Conservation (phyloP, 2,329 filamentous ascomycete species). For the Macrophomina phaseolina region DNA sequence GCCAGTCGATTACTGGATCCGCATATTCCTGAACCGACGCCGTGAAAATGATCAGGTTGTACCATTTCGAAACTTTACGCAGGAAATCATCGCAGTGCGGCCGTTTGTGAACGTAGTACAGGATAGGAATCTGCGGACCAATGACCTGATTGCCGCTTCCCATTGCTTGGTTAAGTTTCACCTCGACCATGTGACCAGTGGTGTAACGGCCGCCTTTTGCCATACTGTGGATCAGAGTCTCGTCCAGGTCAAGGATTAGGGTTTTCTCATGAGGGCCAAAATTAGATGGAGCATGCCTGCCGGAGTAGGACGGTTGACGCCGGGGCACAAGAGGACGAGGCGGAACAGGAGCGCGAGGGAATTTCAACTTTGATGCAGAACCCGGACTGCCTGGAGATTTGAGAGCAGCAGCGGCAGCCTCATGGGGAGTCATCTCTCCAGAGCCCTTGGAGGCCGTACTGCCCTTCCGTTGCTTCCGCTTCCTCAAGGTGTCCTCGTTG, state of each 20-base stretch:
- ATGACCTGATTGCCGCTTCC: constrained; percentile 70
- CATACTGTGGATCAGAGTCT: constrained; percentile 97
- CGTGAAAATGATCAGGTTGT: constrained; percentile 95
- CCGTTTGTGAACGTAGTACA: constrained; percentile 98
- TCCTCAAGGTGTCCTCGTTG: constrained; percentile 75
- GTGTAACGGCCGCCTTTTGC: constrained; percentile 95
- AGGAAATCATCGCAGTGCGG: constrained; percentile 97
- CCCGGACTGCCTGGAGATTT: constrained; percentile 92
- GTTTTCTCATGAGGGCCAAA: constrained; percentile 73
- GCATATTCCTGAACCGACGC: constrained; percentile 98
- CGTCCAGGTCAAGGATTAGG: constrained; percentile 91
- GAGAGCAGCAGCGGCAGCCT: constrained; percentile 71
- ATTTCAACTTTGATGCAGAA: constrained; percentile 64
- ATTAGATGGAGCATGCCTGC: constrained; percentile 38
- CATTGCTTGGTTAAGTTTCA: constrained; percentile 78
- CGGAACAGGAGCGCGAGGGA: constrained; percentile 86
- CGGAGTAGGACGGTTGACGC: constrained; percentile 84
- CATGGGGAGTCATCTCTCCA: constrained; percentile 45
- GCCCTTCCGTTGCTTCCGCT: constrained; percentile 73
- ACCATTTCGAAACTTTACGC: constrained; percentile 94
- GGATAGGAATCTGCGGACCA: constrained; percentile 89
- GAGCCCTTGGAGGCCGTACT: constrained; percentile 37
- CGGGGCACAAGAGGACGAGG: constrained; percentile 88
- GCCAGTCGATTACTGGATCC: constrained; percentile 97
- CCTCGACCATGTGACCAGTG: constrained; percentile 98